Conservation (phyloP, 1,284 basidiomycete species). For the Rhodotorula sp. region DNA sequence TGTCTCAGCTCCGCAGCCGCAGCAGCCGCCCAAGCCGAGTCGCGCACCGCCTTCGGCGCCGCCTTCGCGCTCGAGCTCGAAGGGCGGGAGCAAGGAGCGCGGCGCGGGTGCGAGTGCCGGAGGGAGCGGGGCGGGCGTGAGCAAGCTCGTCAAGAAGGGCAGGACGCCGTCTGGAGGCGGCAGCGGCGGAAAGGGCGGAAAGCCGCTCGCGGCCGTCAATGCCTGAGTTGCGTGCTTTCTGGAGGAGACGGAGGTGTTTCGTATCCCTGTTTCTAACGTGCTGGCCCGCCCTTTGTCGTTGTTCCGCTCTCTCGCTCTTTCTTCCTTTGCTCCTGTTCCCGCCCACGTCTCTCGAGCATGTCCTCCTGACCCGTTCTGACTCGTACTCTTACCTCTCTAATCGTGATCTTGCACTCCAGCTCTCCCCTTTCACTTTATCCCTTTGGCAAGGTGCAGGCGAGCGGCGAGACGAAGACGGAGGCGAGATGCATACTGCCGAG, state of each 20-base stretch:
- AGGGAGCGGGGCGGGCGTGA: not conserved
- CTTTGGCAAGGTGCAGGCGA: no score
- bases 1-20: not conserved
- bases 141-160: conserved; percentile 29
- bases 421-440: no score
- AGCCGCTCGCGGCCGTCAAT: not conserved
- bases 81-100: conserved; percentile 1
- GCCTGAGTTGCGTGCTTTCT: not conserved
- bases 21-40: conserved; percentile 3
- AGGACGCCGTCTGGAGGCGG: not conserved
- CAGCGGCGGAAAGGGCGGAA: not conserved
- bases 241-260: no score
- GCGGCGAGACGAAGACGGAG: no score
- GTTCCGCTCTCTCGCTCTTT: no score
- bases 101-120: no score
- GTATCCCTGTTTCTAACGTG: not conserved
- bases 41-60: conserved; percentile 4
- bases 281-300: not conserved
- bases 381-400: no score
- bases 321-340: no score
- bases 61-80: not conserved
- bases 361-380: no score
- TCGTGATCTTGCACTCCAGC: no score
- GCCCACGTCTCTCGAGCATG: no score
- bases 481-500: no score